Base-by-base conservation (phyloP, 2,329 filamentous ascomycete species). In the Fusarium continuum region DNA sequence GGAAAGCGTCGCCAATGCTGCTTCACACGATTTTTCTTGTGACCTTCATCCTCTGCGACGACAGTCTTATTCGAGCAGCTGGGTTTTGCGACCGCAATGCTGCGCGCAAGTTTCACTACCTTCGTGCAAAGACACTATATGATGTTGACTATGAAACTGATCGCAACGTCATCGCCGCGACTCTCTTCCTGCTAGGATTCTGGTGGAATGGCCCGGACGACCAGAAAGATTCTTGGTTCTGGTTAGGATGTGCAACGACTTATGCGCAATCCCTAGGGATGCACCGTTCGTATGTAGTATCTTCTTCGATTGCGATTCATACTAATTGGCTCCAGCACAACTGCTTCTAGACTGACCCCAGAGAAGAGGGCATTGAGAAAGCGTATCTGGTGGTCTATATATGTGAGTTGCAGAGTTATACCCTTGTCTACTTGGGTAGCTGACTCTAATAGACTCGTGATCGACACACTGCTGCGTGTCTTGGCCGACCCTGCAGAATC, bases 211-310 rank as follows among this genome's bases (percentile, higher is more conserved):
- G 65, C 0, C 65, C 65, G 0, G 50, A 65, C 4, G 65, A 68
- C n/a, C 65, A 69, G 23, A 68, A 68, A 1, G 65, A 68, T 5
- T 28, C 62, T 0, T 68, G 65, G 65, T 67, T 59, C 3, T 68
- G 65, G 65, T 9, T 55, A 4, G 65, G 65, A 0, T 69, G 65
- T 32, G 59, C 65, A 0, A 63, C 61, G 0, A 64, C 59, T 6
- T 52, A 57, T 8, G 65, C 60, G 0, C 65, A 68, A 7, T 67
- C 65, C 0, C 3, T 69, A 3, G 64, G 64, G 0, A 45, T 69
- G 19, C 64, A 68, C 22, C 62, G 65, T 0, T 69, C 65, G 65
- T 67, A 36, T 1, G 65, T 56, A 0, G 0, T 4, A 0, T 1
- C 0, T 7, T 9, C 1, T 2, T 4, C 2, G 8, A 1, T 1